Conservation (phyloP, 108 stramenopile genomes). For the Cylindrotheca closterium region DNA sequence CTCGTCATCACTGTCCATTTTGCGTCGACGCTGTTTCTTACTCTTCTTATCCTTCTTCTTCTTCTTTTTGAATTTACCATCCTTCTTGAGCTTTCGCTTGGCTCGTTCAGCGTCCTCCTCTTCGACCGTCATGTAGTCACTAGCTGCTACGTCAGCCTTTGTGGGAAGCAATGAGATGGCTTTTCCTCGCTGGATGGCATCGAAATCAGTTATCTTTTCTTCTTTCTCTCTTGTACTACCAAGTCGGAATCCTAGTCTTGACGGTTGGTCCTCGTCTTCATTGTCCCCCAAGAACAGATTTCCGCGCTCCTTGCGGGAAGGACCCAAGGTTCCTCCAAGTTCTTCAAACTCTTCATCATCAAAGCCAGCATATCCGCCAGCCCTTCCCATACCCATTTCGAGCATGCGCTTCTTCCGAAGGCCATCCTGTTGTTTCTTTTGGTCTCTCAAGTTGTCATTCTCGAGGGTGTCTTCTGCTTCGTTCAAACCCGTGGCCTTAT, state of each 20-base stretch:
- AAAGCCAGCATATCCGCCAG: constrained; percentile 89
- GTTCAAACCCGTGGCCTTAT: constrained; percentile 47
- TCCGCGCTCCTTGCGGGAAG: constrained; percentile 28
- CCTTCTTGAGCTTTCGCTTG: constrained; percentile 39
- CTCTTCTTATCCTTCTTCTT: constrained; percentile 66
- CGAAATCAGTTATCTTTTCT: constrained; percentile 39
- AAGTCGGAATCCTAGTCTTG: constrained; percentile 59
- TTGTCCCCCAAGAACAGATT: background rate
- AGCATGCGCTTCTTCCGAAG: constrained; percentile 64
- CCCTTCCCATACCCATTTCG: constrained; percentile 78
- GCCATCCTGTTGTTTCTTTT: constrained; percentile 39
- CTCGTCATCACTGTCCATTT: constrained; percentile 40
- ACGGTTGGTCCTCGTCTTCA: constrained; percentile 5
- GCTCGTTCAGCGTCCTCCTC: constrained; percentile 47
- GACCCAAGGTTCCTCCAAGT: constrained; percentile 62
- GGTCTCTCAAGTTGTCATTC: constrained; percentile 54
- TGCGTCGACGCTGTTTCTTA: constrained; percentile 49
- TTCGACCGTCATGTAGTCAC: constrained; percentile 84
- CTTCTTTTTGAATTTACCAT: constrained; percentile 44
- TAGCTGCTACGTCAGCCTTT: constrained; percentile 50
- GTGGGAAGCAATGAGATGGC: constrained; percentile 63
- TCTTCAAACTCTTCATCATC: constrained; percentile 94
- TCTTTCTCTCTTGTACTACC: constrained; percentile 28
- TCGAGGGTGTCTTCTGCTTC: constrained; percentile 55
- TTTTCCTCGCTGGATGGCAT: constrained; percentile 35